A percentile compares a stretch with the other conserved stretches of the same genome.
Conservation (phyloP, 163 green algal genomes). For the Chlamydomonas reinhardtii region DNA sequence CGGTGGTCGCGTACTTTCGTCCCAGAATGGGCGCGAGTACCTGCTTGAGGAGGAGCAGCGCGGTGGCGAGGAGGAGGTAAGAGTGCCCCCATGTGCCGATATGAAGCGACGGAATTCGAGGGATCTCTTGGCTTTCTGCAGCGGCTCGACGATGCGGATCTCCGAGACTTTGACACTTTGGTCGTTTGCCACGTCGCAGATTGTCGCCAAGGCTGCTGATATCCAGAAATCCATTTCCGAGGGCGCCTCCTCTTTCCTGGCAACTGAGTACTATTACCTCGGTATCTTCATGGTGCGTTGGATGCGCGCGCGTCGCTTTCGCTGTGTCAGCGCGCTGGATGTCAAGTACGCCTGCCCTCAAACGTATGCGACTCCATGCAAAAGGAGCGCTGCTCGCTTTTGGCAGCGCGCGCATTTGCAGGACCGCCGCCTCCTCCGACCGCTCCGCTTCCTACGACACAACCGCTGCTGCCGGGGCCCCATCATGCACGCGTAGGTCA, state of each 20-base stretch:
- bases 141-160: neutral
- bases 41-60: conserved; percentile 88
- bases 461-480: too few species aligned
- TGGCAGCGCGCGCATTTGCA: neutral
- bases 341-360: too few species aligned
- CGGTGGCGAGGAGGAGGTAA: conserved; percentile 84
- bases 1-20: conserved; percentile 52
- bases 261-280: conserved; percentile 98
- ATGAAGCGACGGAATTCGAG: too few species aligned
- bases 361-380: neutral
- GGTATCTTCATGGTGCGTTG: conserved; percentile 90
- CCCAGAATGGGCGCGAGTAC: conserved; percentile 80
- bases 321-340: too few species aligned
- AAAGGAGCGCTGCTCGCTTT: neutral
- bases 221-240: conserved; percentile 94
- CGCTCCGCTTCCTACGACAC: too few species aligned
- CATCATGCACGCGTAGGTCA: conserved; percentile 24
- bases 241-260: conserved; percentile 92
- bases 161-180: neutral
- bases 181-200: conserved; percentile 61
- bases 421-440: neutral
- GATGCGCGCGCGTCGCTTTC: too few species aligned
- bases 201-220: conserved; percentile 89
- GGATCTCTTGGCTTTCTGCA: too few species aligned
- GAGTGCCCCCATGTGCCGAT: neutral